A percentile compares a stretch with the other conserved stretches of the same genome.
These are phyloP conservation scores for Aspergillus japonicus DNA, from an alignment of 2,329 filamentous ascomycete genomes.

Conservation along the genomic window DNA sequence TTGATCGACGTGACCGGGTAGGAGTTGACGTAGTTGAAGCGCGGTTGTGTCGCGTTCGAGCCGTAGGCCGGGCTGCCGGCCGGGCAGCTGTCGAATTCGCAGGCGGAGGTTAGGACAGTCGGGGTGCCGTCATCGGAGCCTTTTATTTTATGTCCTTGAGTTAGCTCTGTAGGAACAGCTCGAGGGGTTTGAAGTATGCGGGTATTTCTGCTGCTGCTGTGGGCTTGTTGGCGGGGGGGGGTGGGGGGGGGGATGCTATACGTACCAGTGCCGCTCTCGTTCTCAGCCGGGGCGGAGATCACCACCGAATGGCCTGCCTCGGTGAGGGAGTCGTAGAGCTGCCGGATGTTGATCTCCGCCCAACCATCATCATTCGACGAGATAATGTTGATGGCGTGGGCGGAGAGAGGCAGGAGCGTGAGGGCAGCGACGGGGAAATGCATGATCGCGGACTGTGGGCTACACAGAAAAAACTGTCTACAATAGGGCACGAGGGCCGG, in stretches of 20 bases:
- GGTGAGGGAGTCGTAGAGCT: slow-evolving; percentile 57
- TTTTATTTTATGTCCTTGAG: slow-evolving; percentile 26
- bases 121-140: slow-evolving; percentile 56
- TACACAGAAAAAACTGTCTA: no score
- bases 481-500: background rate
- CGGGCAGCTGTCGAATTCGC: slow-evolving; percentile 63
- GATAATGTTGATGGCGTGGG: slow-evolving; percentile 53
- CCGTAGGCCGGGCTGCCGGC: slow-evolving; percentile 57
- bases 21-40: slow-evolving; percentile 71
- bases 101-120: slow-evolving; percentile 49
- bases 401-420: slow-evolving; percentile 22
- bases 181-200: no score
- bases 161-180: slow-evolving; percentile 8
- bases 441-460: slow-evolving; percentile 17
- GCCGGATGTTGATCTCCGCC: slow-evolving; percentile 66
- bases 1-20: slow-evolving; percentile 65
- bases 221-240: no score
- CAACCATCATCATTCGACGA: slow-evolving; percentile 72
- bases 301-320: slow-evolving; percentile 60
- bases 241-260: background rate
- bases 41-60: slow-evolving; percentile 55
- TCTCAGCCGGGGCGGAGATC: slow-evolving; percentile 65
- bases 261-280: slow-evolving; percentile 62
- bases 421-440: slow-evolving; percentile 20
- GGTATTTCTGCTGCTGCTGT: no score